Evolutionary conservation across 2,329 filamentous ascomycete genomes (phyloP).

Genomic region (Beauveria scarabaeidicola): DNA sequence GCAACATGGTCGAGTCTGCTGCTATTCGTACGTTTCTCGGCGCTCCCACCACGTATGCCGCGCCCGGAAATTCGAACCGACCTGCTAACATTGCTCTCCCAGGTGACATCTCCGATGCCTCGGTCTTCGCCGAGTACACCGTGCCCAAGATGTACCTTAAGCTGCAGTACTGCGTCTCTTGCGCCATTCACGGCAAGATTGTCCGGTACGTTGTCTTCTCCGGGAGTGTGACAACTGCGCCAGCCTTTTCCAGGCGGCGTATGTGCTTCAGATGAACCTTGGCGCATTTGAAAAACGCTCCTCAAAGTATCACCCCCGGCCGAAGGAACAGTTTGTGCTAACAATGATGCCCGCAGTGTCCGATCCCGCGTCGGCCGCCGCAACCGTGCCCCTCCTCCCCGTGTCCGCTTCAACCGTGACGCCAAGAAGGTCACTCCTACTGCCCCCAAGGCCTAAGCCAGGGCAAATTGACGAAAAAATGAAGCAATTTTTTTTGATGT

Average conservation of each 20-base stretch:
- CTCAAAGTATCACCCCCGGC: slow-evolving; percentile 16
- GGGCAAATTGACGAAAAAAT: slow-evolving; percentile 7
- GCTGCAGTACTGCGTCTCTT: slow-evolving; percentile 99
- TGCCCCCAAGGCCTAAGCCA: slow-evolving; percentile 31
- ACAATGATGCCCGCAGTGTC: slow-evolving; percentile 58
- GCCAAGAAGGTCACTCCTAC: slow-evolving; percentile 98
- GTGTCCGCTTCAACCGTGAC: slow-evolving; percentile 99
- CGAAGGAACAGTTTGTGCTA: slow-evolving; percentile 27
- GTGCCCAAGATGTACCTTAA: slow-evolving; percentile 99
- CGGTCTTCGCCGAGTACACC: slow-evolving; percentile 98
- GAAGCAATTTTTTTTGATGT: slow-evolving; percentile 13
- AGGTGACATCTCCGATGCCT: slow-evolving; percentile 99
- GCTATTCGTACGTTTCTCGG: slow-evolving; percentile 78
- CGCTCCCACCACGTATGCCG: background rate
- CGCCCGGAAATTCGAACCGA: background rate
- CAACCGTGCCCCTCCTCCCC: slow-evolving; percentile 96
- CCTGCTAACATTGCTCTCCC: slow-evolving; percentile 16
- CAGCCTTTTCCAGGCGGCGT: slow-evolving; percentile 24
- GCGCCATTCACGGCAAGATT: slow-evolving; percentile 99
- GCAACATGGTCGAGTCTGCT: slow-evolving; percentile 99
- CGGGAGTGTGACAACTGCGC: slow-evolving; percentile 51
- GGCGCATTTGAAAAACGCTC: slow-evolving; percentile 38
- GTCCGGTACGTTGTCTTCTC: slow-evolving; percentile 80
- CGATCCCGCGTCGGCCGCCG: slow-evolving; percentile 93
- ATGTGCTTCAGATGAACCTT: slow-evolving; percentile 53